phyloP scores from a whole-genome alignment of 2,329 filamentous ascomycete genomes.

The Verticillium tricorpus region DNA sequence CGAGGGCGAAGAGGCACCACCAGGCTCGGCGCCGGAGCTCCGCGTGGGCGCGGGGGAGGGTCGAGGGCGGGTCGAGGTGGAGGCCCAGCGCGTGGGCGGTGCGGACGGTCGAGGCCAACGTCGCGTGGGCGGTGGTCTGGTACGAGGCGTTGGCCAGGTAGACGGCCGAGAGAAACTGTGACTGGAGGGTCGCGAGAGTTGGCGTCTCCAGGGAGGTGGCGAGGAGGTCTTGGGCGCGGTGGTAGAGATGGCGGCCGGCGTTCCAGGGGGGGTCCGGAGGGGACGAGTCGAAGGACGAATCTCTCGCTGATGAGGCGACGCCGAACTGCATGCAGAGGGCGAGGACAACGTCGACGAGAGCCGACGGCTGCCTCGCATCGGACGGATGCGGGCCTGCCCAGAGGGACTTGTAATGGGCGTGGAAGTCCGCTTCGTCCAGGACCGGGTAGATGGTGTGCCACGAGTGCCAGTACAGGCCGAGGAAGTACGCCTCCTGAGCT shows the following conservation, averaged over 20 bases:
- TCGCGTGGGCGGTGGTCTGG: slow-evolving; percentile 41
- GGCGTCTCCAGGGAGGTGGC: slow-evolving; percentile 35
- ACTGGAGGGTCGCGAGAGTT: slow-evolving; percentile 41
- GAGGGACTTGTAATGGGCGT: slow-evolving; percentile 35
- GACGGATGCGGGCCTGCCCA: slow-evolving; percentile 21
- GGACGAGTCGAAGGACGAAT: background rate
- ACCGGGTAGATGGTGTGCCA: slow-evolving; percentile 38
- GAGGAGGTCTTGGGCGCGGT: background rate
- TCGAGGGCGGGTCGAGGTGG: slow-evolving; percentile 37
- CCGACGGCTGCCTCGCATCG: slow-evolving; percentile 33
- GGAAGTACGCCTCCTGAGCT: slow-evolving; percentile 40
- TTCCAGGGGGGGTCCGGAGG: background rate
- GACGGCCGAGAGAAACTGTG: slow-evolving; percentile 35
- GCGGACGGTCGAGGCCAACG: slow-evolving; percentile 33
- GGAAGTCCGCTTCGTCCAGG: slow-evolving; percentile 38
- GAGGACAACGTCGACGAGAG: slow-evolving; percentile 47
- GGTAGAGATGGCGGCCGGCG: background rate
- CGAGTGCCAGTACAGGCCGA: slow-evolving; percentile 42
- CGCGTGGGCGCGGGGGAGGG: slow-evolving; percentile 24
- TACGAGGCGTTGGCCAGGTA: slow-evolving; percentile 45
- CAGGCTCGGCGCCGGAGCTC: slow-evolving; percentile 46
- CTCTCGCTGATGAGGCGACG: slow-evolving; percentile 17
- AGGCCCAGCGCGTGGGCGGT: slow-evolving; percentile 43
- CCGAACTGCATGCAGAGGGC: slow-evolving; percentile 46
- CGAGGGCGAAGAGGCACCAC: slow-evolving; percentile 46